Evolutionary conservation across 345 rosid species (phyloP).

Genomic region (Isatis tinctoria): DNA sequence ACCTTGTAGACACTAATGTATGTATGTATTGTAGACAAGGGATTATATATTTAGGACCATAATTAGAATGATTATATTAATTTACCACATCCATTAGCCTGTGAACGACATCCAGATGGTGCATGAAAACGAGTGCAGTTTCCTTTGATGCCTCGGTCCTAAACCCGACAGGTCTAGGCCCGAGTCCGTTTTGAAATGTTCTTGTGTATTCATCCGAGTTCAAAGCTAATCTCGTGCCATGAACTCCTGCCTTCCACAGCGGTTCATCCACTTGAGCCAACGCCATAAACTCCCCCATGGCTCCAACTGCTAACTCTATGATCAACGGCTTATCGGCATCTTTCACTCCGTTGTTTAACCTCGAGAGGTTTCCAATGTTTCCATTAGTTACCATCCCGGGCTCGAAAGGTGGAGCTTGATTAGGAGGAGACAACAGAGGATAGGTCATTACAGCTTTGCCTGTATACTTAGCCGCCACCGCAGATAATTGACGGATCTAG

Average conservation of each 20-base stretch:
- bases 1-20: neutral
- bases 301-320: slow-evolving; percentile 74
- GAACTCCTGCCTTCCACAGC: slow-evolving; percentile 57
- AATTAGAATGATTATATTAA: neutral
- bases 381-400: slow-evolving; percentile 41
- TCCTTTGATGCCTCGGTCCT: slow-evolving; percentile 80
- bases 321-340: slow-evolving; percentile 65
- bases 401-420: slow-evolving; percentile 41
- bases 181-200: slow-evolving; percentile 52
- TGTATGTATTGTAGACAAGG: neutral
- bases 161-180: slow-evolving; percentile 58
- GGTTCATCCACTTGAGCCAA: slow-evolving; percentile 83
- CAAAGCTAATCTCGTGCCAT: slow-evolving; percentile 40
- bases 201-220: slow-evolving; percentile 66
- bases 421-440: slow-evolving; percentile 38
- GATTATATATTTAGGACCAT: neutral
- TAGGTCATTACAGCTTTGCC: slow-evolving; percentile 53
- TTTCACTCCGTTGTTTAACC: slow-evolving; percentile 32
- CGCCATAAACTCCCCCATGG: slow-evolving; percentile 82
- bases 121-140: slow-evolving; percentile 62
- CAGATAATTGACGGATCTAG: slow-evolving; percentile 61
- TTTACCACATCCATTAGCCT: slow-evolving; percentile 80
- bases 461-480: slow-evolving; percentile 54
- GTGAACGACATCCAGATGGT: slow-evolving; percentile 57
- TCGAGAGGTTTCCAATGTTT: slow-evolving; percentile 49